Base-by-base conservation (phyloP, 1,139 yeast genomes). In the Suhomyces bribrorum region DNA sequence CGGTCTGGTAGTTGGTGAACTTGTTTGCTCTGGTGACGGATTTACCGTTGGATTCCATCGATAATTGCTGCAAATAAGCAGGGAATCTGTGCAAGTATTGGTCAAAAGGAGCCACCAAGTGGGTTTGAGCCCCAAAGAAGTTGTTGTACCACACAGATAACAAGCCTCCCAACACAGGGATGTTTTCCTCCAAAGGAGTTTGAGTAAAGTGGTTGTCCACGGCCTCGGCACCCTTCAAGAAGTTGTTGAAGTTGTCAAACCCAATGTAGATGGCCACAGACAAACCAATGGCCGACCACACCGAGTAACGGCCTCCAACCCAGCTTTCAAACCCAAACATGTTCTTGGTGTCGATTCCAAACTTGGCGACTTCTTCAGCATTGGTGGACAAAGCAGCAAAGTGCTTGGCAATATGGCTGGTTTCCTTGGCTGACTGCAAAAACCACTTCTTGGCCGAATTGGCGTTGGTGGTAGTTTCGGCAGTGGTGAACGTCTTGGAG, bases 281-380 rank as follows among this genome's bases (percentile, higher is more conserved):
- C 56, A 92, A 81, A 47, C 98, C 98, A 66, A 92, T 92, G 50
- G 98, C 94, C 31, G 96, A 87, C 98, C 98, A 92, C 44, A 92
- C 98, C 17, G 97, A 90, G 81, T 92, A 92, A 70, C 98, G 85
- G 60, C 98, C 98, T 60, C 98, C 98, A 48, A 92, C 98, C 98
- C 98, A 92, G 73, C 75, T 84, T 68, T 89, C 97, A 60, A 92
- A 92, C 45, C 95, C 97, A 70, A 92, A 92, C 98, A 92, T 92
- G 77, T 92, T 92, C 67, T 83, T 85, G 64, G 96, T 82, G 74
- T 92, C 97, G 54, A 92, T 92, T 59, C 98, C 98, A 59, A 92
- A 92, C 70, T 87, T 86, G 56, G 83, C 76, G 47, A 92, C 98
- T 68, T 86, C 97, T 41, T 69, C 73, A 48, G 89, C 95, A 65